Evolutionary conservation across 192 early-diverging fungal genomes (phyloP).

Genomic region (Podila verticillata): DNA sequence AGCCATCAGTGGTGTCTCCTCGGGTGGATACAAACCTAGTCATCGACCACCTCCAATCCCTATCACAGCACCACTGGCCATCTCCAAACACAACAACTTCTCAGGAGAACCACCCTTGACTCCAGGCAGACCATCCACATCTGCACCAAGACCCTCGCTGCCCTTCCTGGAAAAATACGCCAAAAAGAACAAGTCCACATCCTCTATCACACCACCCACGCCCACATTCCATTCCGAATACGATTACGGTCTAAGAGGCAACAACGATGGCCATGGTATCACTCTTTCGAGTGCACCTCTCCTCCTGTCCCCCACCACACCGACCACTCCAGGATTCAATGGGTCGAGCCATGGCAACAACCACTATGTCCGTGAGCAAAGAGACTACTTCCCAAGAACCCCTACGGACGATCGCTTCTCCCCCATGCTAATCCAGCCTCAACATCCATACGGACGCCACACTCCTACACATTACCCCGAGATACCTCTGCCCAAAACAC

Average conservation of each 20-base stretch:
- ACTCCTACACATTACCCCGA: background rate
- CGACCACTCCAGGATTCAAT: constrained; percentile 40
- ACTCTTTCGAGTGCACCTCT: constrained; percentile 32
- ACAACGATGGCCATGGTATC: background rate
- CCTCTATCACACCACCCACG: constrained; percentile 8
- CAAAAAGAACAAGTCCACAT: constrained; percentile 40
- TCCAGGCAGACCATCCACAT: constrained; percentile 33
- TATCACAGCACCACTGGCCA: constrained; percentile 13
- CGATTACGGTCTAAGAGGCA: background rate
- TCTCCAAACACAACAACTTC: background rate
- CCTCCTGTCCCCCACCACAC: constrained; percentile 42
- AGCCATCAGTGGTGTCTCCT: constrained; percentile 17
- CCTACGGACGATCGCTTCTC: background rate
- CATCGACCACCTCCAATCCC: constrained; percentile 49
- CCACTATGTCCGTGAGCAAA: constrained; percentile 39
- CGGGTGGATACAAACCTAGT: constrained; percentile 41
- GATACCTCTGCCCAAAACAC: no score
- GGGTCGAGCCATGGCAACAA: constrained; percentile 27
- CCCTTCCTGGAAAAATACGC: constrained; percentile 56
- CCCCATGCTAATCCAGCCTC: background rate
- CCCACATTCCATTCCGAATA: constrained; percentile 4
- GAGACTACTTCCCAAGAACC: constrained; percentile 36
- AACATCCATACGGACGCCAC: background rate
- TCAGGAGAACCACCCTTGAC: constrained; percentile 2
- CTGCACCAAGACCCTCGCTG: constrained; percentile 30